Evolutionary conservation across 306 rosid species (phyloP), one percentile per base, ranked within the genome.

Genomic region (Betula pendula): DNA sequence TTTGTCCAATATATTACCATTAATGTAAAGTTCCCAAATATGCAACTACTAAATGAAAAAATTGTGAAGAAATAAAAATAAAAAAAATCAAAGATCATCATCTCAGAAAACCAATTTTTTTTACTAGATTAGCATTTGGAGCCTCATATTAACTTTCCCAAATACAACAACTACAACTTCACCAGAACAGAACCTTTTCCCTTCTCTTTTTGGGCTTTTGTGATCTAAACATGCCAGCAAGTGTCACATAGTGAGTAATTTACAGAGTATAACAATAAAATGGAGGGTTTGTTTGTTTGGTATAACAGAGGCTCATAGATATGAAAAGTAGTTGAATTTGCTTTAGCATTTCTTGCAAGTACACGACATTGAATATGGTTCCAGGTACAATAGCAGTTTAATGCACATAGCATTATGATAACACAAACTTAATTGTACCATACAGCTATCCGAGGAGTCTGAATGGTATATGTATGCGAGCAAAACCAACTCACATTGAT

Each of bases 401-500:
- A 58, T 58, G 8, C 51, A 66, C 3, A 66, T 27, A 25, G 10
- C 13, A 69, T 17, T 25, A 63, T 35, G 43, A 68, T 11, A 48
- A 43, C 49, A 10, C 15, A 71, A 3, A 65, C 59, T 52, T 27
- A 22, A 75, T 24, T 8, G 50, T 67, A 29, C 58, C 58, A 33
- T 53, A 19, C 73, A 77, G 66, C 71, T 42, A 68, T 31, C 49
- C 51, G 51, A 59, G 13, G 24, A 38, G 55, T 62, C 27, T 35
- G 35, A 76, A 52, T 53, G 25, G n/a, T 29, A 29, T 40, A 45
- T 11, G 43, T 65, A 72, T 67, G 42, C 52, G 19, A 45, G 79
- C 62, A 44, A 47, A 70, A 58, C 67, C 73, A 83, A 86, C 97
- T 90, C 86, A 94, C 99, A 71, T 95, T 79, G 84, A 95, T 89